Evolutionary conservation across 2,329 filamentous ascomycete genomes (phyloP).

Genomic region (Cadophora gregata): DNA sequence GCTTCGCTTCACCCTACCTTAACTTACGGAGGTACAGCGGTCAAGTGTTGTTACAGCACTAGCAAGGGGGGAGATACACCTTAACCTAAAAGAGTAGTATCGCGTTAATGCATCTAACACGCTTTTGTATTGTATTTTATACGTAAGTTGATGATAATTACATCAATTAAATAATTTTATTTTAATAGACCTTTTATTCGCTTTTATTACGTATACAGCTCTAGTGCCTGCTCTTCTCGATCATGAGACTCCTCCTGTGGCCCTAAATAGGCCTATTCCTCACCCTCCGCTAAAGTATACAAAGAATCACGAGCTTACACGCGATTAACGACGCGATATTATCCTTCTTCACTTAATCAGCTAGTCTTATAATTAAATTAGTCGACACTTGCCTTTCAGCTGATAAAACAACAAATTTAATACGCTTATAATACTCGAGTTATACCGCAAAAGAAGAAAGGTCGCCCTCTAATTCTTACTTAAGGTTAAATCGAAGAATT

Average conservation of each 20-base stretch:
- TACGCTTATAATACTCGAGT: not conserved
- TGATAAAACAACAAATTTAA: not conserved
- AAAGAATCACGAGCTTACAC: not conserved
- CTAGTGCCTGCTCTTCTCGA: not conserved
- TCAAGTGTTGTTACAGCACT: not conserved
- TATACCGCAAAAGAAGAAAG: conserved; percentile 18
- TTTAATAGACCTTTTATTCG: not conserved
- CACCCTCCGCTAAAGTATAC: not conserved
- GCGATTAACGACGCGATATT: conserved; percentile 14
- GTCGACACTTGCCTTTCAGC: not conserved
- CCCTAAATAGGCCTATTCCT: not conserved
- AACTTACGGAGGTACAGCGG: conserved; percentile 6
- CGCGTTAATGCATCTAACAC: not conserved
- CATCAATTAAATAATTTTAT: not conserved
- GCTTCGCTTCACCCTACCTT: not conserved
- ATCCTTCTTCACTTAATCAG: conserved; percentile 8
- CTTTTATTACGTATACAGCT: not conserved
- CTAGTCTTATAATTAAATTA: conserved; percentile 16
- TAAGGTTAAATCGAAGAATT: conserved; percentile 30
- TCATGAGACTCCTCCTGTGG: not conserved
- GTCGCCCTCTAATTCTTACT: conserved; percentile 27
- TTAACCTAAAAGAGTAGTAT: not conserved
- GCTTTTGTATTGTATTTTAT: not conserved
- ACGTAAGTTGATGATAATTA: not conserved
- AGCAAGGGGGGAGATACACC: not conserved